A percentile compares a stretch with the other conserved stretches of the same genome.
Conservation (phyloP, 257 asterid genomes). For the Mentha longifolia region DNA sequence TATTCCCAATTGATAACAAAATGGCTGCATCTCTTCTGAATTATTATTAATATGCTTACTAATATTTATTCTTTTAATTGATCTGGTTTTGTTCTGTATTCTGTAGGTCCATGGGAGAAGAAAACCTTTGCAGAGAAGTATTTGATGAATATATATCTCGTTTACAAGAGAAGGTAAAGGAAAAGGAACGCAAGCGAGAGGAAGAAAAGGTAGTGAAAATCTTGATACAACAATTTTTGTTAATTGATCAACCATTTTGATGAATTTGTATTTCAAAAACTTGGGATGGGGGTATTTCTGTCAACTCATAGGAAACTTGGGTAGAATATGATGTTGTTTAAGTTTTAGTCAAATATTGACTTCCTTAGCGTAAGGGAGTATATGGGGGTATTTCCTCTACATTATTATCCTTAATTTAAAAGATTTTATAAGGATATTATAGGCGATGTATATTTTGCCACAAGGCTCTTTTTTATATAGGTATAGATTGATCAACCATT, state of each 20-base stretch:
- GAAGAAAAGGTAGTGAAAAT: conserved; percentile 78
- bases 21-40: conserved; percentile 10
- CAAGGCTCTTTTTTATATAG: too few species aligned
- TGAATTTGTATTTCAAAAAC: too few species aligned
- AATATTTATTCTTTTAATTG: conserved; percentile 1
- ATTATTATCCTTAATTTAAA: too few species aligned
- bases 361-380: too few species aligned
- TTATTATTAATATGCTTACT: conserved; percentile 23
- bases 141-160: conserved; percentile 81
- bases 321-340: too few species aligned
- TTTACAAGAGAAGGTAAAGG: conserved; percentile 82
- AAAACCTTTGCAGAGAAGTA: conserved; percentile 66
- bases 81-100: conserved; percentile 14
- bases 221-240: conserved; percentile 8
- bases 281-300: too few species aligned
- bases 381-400: too few species aligned
- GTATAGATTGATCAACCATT: background rate
- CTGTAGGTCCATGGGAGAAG: conserved; percentile 85
- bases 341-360: too few species aligned
- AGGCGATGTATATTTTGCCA: too few species aligned
- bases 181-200: conserved; percentile 91
- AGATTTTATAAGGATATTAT: too few species aligned
- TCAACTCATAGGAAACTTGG: too few species aligned
- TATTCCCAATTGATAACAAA: conserved; percentile 29
- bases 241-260: background rate